Percentiles rank a stretch among this genome's conserved stretches.
Conservation (phyloP, 768 basidiomycete genomes). For the Lactifluus echinatus region DNA sequence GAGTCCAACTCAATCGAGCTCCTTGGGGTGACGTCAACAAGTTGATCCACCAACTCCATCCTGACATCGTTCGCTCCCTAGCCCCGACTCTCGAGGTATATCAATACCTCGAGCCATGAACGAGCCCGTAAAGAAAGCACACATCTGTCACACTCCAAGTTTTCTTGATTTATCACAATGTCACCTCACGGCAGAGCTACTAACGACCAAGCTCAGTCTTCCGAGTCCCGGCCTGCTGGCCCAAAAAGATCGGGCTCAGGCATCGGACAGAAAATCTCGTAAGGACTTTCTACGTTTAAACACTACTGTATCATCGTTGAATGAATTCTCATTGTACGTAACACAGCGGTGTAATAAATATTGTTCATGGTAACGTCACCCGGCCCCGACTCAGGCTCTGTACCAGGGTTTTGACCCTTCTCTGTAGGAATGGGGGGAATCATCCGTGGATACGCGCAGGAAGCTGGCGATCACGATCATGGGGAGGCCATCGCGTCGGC, state of each 20-base stretch:
- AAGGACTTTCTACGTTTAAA: background rate
- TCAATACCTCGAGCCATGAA: background rate
- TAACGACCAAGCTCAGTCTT: background rate
- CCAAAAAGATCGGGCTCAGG: background rate
- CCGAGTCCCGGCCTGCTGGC: background rate
- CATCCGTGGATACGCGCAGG: background rate
- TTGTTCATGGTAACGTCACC: background rate
- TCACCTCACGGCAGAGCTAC: background rate
- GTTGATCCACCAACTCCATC: background rate
- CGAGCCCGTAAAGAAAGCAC: no score
- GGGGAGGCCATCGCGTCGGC: background rate
- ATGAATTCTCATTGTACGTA: background rate
- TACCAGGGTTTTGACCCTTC: background rate
- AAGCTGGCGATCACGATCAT: background rate
- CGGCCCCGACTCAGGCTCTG: background rate
- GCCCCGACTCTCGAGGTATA: background rate
- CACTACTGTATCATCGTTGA: background rate
- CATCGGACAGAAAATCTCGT: background rate
- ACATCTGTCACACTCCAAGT: no score
- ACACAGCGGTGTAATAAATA: background rate
- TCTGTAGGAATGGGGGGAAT: background rate
- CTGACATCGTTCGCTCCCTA: constrained; percentile 1
- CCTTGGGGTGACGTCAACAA: background rate
- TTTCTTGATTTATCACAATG: background rate
- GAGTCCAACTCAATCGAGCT: no score